Conservation (phyloP, 1,139 yeast genomes). For the Sugiyamaella xylanicola region DNA sequence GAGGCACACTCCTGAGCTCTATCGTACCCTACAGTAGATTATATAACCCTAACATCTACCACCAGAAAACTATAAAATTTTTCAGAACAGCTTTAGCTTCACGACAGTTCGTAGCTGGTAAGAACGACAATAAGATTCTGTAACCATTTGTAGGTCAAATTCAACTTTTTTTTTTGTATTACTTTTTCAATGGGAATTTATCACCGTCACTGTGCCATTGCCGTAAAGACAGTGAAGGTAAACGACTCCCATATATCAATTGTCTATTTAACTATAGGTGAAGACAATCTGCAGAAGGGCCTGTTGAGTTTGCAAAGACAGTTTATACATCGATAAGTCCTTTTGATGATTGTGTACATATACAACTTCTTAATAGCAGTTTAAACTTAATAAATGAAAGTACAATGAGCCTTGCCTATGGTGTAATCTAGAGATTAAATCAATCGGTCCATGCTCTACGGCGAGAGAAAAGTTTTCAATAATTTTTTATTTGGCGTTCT, state of each 20-base stretch:
- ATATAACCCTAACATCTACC: too few species aligned
- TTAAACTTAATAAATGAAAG: too few species aligned
- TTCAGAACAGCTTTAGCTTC: too few species aligned
- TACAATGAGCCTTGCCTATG: too few species aligned
- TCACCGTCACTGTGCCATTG: slow-evolving; percentile 27
- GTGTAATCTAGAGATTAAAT: too few species aligned
- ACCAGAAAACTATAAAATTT: neutral
- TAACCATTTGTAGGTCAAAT: neutral
- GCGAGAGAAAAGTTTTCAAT: too few species aligned
- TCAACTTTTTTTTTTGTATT: neutral
- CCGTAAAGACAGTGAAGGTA: slow-evolving; percentile 25
- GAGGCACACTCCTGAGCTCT: too few species aligned
- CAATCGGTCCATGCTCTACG: too few species aligned
- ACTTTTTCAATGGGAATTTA: slow-evolving; percentile 25
- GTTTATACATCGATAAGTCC: slow-evolving; percentile 8
- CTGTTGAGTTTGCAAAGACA: slow-evolving; percentile 11
- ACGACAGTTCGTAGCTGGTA: too few species aligned
- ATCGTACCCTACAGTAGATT: too few species aligned
- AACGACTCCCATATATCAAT: slow-evolving; percentile 29
- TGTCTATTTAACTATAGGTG: neutral
- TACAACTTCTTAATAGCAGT: neutral
- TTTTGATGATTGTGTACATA: slow-evolving; percentile 24
- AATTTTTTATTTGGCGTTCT: too few species aligned
- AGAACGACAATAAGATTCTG: too few species aligned
- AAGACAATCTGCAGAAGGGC: slow-evolving; percentile 23